These are phyloP conservation scores for Cronartium quercuum DNA, from an alignment of 1,284 basidiomycete genomes.

Conservation along the genomic window DNA sequence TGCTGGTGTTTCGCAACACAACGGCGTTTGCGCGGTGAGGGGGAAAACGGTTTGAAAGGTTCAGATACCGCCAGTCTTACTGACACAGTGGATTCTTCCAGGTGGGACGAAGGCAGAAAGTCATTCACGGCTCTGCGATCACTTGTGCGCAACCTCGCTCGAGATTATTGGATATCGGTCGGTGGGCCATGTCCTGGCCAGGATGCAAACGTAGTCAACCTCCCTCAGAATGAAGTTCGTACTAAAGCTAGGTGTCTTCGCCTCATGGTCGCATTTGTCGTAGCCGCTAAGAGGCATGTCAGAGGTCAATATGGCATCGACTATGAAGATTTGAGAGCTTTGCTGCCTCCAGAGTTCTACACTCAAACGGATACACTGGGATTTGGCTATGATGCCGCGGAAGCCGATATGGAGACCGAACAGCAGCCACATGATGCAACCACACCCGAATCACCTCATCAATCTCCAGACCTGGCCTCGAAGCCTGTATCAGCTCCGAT, in stretches of 20 bases:
- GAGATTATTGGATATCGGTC: slow-evolving; percentile 45
- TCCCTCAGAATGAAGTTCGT: slow-evolving; percentile 40
- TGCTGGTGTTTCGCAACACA: slow-evolving; percentile 44
- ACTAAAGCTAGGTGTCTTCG: slow-evolving; percentile 44
- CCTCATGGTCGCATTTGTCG: slow-evolving; percentile 43
- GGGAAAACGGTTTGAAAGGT: not conserved
- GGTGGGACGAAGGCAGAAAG: slow-evolving; percentile 46
- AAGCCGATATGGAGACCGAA: slow-evolving; percentile 20
- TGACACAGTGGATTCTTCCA: not conserved
- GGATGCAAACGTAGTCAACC: not conserved
- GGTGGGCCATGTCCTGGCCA: slow-evolving; percentile 38
- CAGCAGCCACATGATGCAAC: not conserved
- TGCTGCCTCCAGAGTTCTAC: slow-evolving; percentile 26
- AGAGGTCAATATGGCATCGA: slow-evolving; percentile 45
- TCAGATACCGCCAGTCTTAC: too few species aligned
- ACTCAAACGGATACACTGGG: slow-evolving; percentile 32
- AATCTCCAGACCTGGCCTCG: not conserved
- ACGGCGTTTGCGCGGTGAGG: slow-evolving; percentile 40
- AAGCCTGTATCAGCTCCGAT: not conserved
- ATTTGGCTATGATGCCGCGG: slow-evolving; percentile 32
- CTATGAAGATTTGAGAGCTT: slow-evolving; percentile 43
- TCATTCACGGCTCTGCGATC: slow-evolving; percentile 43
- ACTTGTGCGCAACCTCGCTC: slow-evolving; percentile 42
- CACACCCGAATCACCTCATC: not conserved
- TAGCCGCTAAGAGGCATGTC: slow-evolving; percentile 46